Base-by-base conservation (phyloP, 768 basidiomycete species). In the Imleria badia region DNA sequence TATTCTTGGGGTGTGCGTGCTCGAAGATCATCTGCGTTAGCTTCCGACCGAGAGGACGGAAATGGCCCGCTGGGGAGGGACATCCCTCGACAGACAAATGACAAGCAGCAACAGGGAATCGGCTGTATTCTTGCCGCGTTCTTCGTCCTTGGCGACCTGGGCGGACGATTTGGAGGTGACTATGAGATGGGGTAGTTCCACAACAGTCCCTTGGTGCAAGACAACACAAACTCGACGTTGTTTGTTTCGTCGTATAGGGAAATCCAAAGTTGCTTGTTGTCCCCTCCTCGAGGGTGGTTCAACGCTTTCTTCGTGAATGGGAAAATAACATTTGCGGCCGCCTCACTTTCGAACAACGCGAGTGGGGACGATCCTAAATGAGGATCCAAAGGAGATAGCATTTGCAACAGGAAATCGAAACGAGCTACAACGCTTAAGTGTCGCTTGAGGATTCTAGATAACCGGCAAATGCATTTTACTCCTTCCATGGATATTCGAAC, bases 401-500 rank as follows among this genome's bases (percentile, higher is more conserved):
- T 31, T 54, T 17, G 38, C 38, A 6, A 47, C 23, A 13, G 15
- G 26, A 30, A 20, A 35, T 15, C n/a, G 48, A 45, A 42, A 38
- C 1, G 5, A 22, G 15, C 38, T 26, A 48, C 35, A 48, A 58
- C 13, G 26, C 42, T 43, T 19, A 35, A 40, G 30, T 26, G 40
- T 30, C 20, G 30, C 20, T 41, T 17, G 45, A 30, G n/a, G 15
- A 17, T 33, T 33, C 31, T 45, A 45, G 20, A 48, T 13, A 23
- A n/a, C 13, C 15, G 40, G 13, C 12, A 66, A 11, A 10, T 36
- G 26, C n/a, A 39, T 20, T 49, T 57, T 66, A 77, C 72, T 97
- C 95, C 66, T 88, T 87, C 74, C 83, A 95, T 3, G 95, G 95
- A 72, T 95, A 98, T 9, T 84, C 81, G 41, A 97, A 87, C 73